These are phyloP conservation scores for Lactifluus piperatus DNA, from an alignment of 768 basidiomycete genomes.

Conservation along the genomic window DNA sequence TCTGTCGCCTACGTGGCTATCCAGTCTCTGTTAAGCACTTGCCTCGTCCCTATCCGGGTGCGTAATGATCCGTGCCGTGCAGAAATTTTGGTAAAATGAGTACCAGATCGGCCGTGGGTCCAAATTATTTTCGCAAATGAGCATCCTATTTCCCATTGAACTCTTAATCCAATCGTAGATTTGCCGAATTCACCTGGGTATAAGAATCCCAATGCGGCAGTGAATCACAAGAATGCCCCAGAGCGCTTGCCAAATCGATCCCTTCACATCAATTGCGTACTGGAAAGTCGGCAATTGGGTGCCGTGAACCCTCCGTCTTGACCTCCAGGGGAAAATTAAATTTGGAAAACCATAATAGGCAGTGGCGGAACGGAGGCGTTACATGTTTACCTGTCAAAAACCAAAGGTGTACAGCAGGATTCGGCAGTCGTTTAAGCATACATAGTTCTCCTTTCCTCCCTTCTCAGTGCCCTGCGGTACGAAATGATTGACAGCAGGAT, in stretches of 20 bases:
- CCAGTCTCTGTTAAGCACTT: not conserved
- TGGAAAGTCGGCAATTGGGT: not conserved
- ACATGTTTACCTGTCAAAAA: not conserved
- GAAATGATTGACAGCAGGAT: not conserved
- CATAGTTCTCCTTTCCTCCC: conserved; percentile 22
- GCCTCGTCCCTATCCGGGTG: not conserved
- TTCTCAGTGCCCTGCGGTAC: conserved; percentile 22
- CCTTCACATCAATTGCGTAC: not conserved
- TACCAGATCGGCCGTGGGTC: not conserved
- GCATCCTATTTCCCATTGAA: not conserved
- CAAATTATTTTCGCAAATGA: not conserved
- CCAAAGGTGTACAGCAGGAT: not conserved
- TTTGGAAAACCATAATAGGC: not conserved
- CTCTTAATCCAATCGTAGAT: not conserved
- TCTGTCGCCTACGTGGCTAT: not conserved
- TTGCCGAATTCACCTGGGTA: not conserved
- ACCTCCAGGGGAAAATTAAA: not conserved
- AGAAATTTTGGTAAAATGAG: not conserved
- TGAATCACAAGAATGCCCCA: not conserved
- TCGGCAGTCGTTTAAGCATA: not conserved
- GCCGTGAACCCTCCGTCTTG: not conserved
- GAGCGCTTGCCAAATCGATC: not conserved
- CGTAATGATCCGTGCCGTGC: not conserved
- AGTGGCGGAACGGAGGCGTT: not conserved
- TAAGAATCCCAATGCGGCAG: not conserved